Base-by-base conservation (phyloP, 176 grass and related monocot species). In the Phoenix dactylifera region DNA sequence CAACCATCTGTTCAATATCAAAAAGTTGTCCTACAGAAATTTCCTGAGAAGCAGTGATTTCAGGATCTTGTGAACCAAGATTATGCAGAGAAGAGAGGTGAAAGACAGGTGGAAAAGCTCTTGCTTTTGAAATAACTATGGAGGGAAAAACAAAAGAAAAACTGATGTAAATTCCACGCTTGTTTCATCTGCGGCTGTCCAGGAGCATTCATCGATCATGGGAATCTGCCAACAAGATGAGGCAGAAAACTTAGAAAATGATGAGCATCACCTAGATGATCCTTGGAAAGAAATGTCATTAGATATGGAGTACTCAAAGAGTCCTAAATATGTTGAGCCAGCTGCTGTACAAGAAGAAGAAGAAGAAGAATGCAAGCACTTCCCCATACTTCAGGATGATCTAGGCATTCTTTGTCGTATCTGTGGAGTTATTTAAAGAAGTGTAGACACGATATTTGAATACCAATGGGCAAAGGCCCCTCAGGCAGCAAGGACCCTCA, bases 351-450 rank as follows among this genome's bases (percentile, higher is more conserved):
- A 20, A 20, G 20, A 20, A 20, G 20, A 20, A 20, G 20, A 20
- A 20, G 20, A 20, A 20, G 20, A 20, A 20, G 20, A 20, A 20
- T 20, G 20, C 20, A 20, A 20, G 20, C 20, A 20, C 20, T 20
- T 20, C 20, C 20, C 20, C 20, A 0, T 20, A 20, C 20, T 20
- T 20, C 20, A 0, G 20, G 20, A 20, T 20, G 20, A 20, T 20
- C 20, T 20, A 20, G 0, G 20, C 0, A 20, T 88, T 77, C 83
- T 91, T 60, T 97, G 92, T 51, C 72, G 79, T 63, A 66, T 97
- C 50, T 97, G 87, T 80, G 92, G 92, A 50, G 80, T 97, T 72
- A 97, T 97, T 77, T 69, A 88, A 75, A 88, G 81, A 81, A 97
- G 72, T 23, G 86, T 89, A 63, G 92, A 97, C 19, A 87, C 80